Percentiles rank a stretch among this genome's conserved stretches.
phyloP scores from a whole-genome alignment of 768 basidiomycete genomes.

The Serpula lacrymans region DNA sequence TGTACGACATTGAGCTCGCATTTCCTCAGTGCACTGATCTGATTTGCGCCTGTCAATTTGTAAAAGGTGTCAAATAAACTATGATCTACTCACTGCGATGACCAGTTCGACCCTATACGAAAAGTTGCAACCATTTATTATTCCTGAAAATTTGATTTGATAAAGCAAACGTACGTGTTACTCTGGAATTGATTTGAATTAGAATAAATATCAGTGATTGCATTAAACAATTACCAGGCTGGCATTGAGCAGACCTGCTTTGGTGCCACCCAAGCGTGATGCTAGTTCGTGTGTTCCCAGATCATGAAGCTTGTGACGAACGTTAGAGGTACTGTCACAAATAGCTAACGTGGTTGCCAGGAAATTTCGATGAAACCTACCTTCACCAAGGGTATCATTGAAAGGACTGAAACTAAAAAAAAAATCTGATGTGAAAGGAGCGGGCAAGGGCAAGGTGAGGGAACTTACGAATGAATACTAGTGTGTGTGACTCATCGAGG shows the following conservation, averaged over 20 bases:
- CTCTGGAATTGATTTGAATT: conserved; percentile 37
- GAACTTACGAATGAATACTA: conserved; percentile 61
- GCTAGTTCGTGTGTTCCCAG: conserved; percentile 72
- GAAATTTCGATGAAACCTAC: conserved; percentile 36
- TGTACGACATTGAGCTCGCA: conserved; percentile 84
- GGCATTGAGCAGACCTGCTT: conserved; percentile 77
- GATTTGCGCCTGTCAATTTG: conserved; percentile 10
- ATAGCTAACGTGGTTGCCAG: too few species aligned
- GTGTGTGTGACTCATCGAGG: conserved; percentile 43
- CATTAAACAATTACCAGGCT: conserved; percentile 53
- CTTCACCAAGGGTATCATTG: conserved; percentile 78
- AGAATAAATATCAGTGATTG: neutral
- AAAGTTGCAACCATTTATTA: conserved; percentile 1
- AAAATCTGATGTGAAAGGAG: neutral
- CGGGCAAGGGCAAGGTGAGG: neutral
- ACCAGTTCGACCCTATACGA: conserved; percentile 55
- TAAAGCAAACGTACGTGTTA: conserved; percentile 51
- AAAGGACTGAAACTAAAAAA: conserved; percentile 55
- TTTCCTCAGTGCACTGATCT: conserved; percentile 78
- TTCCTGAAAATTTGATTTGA: too few species aligned
- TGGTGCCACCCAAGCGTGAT: conserved; percentile 69
- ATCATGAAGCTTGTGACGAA: conserved; percentile 59
- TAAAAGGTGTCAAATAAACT: too few species aligned
- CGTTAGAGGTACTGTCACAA: neutral
- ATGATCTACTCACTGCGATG: conserved; percentile 69